Evolutionary conservation across 345 rosid species (phyloP).

Genomic region (Salix udensis): DNA sequence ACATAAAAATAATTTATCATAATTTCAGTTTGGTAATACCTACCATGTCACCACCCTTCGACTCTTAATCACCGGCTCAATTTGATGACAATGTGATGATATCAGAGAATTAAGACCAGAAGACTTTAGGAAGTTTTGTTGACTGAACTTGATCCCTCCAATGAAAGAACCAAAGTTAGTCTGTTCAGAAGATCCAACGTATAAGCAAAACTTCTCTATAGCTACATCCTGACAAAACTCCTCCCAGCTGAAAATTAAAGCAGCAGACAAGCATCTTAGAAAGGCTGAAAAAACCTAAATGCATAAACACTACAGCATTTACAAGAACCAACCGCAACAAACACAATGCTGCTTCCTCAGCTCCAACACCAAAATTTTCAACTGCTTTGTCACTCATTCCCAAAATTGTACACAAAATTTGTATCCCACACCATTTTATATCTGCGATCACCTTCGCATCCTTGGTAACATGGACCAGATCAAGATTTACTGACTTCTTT

Average conservation of each 20-base stretch:
- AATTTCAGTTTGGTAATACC: conserved; percentile 7
- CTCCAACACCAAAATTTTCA: conserved; percentile 40
- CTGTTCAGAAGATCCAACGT: conserved; percentile 37
- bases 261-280: conserved; percentile 12
- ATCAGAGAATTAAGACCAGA: conserved; percentile 28
- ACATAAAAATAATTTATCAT: conserved; percentile 4
- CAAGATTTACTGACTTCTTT: conserved; percentile 24
- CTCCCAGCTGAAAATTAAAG: conserved; percentile 61
- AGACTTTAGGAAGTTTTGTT: conserved; percentile 34
- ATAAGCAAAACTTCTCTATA: conserved; percentile 65
- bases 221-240: conserved; percentile 76
- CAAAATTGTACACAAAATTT: conserved; percentile 48
- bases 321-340: conserved; percentile 60
- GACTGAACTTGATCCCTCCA: conserved; percentile 25
- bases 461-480: conserved; percentile 15
- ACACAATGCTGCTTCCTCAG: conserved; percentile 56
- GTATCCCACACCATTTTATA: conserved; percentile 65
- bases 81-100: conserved; percentile 27
- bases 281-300: conserved; percentile 13
- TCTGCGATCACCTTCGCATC: conserved; percentile 37
- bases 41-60: conserved; percentile 49
- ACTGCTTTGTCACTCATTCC: conserved; percentile 48
- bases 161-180: conserved; percentile 19
- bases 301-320: conserved; percentile 1
- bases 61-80: conserved; percentile 42